Conservation (phyloP, 345 rosid species). For the Camelina laxa region DNA sequence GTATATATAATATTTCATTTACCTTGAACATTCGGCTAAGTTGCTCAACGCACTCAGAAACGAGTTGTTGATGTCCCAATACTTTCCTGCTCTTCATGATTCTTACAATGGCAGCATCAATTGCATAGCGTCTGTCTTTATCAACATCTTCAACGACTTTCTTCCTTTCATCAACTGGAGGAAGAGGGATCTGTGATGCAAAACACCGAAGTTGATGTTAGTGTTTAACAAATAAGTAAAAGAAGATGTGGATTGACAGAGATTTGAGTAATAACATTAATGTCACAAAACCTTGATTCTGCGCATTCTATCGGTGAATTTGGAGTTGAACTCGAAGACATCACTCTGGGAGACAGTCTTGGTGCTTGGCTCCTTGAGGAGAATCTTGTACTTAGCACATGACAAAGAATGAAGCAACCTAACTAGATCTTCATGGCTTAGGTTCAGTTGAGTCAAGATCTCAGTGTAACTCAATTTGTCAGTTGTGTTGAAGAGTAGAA, state of each 20-base stretch:
- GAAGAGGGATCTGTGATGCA: constrained; percentile 81
- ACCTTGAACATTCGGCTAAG: constrained; percentile 98
- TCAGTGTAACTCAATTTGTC: constrained; percentile 83
- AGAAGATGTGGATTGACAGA: not conserved
- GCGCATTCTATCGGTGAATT: constrained; percentile 87
- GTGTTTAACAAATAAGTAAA: not conserved
- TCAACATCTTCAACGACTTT: constrained; percentile 93
- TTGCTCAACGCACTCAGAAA: constrained; percentile 90
- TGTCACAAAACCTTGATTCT: constrained; percentile 76
- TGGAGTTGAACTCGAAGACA: constrained; percentile 70
- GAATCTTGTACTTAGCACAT: constrained; percentile 84
- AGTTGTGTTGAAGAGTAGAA: constrained; percentile 80
- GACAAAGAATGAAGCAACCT: constrained; percentile 91
- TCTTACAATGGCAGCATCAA: constrained; percentile 97
- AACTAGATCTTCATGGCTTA: constrained; percentile 81
- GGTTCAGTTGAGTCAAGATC: constrained; percentile 79
- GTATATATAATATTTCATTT: constrained; percentile 23
- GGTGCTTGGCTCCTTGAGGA: constrained; percentile 64
- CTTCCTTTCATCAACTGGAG: constrained; percentile 92
- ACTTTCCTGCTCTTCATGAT: constrained; percentile 96
- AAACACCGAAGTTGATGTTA: not conserved
- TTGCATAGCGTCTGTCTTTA: constrained; percentile 87
- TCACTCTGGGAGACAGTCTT: constrained; percentile 64
- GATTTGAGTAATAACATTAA: not conserved
- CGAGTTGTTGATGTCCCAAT: constrained; percentile 83